Evolutionary conservation across 2,329 filamentous ascomycete genomes (phyloP).

Genomic region (Gremmenia infestans): DNA sequence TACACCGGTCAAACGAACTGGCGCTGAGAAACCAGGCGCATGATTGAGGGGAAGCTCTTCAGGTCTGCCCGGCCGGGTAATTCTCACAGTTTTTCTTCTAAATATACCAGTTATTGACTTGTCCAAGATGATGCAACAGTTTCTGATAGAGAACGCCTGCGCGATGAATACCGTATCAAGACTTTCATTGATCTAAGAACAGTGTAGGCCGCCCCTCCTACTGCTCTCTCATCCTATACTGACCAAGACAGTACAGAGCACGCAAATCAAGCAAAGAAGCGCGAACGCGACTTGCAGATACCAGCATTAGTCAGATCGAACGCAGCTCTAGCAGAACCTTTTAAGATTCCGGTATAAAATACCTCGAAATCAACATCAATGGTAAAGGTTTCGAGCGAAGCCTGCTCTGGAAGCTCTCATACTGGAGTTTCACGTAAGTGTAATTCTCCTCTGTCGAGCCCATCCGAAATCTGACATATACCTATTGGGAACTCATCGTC

Average conservation of each 20-base stretch:
- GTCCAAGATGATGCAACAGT: slow-evolving; percentile 63
- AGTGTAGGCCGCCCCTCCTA: slow-evolving; percentile 44
- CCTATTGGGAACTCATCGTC: slow-evolving; percentile 51
- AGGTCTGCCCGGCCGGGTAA: slow-evolving; percentile 60
- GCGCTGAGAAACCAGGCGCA: slow-evolving; percentile 28
- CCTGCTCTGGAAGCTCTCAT: slow-evolving; percentile 63
- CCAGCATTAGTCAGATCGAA: slow-evolving; percentile 45
- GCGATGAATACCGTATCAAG: slow-evolving; percentile 56
- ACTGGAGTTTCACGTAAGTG: slow-evolving; percentile 57
- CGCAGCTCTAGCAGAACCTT: slow-evolving; percentile 46
- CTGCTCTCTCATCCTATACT: not conserved
- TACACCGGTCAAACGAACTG: not conserved
- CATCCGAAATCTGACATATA: not conserved
- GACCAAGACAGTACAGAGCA: slow-evolving; percentile 59
- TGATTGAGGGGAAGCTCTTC: slow-evolving; percentile 61
- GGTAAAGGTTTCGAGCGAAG: slow-evolving; percentile 63
- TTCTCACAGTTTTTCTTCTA: slow-evolving; percentile 2
- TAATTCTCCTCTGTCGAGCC: not conserved
- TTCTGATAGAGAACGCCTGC: slow-evolving; percentile 56
- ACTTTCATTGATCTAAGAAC: slow-evolving; percentile 78
- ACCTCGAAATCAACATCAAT: slow-evolving; percentile 68
- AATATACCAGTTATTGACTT: slow-evolving; percentile 10
- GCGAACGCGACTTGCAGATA: slow-evolving; percentile 41
- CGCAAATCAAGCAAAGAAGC: slow-evolving; percentile 60
- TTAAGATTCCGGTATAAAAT: slow-evolving; percentile 58